Evolutionary conservation across 208 protist species (phyloP).

Genomic region (Leishmania amazonensis): DNA sequence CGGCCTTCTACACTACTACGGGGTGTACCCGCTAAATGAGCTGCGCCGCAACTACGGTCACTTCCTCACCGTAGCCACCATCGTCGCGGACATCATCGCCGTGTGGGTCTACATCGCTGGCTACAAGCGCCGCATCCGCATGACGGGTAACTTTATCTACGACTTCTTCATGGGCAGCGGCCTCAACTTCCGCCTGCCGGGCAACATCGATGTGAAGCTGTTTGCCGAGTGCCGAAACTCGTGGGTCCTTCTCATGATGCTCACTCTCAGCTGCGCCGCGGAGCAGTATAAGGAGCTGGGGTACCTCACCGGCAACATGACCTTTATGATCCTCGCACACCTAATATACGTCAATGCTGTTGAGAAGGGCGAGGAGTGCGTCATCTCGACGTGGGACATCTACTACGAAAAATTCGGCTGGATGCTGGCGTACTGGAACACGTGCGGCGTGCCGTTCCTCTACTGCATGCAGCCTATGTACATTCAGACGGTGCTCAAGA

Average conservation of each 20-base stretch:
- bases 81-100: conserved; percentile 82
- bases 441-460: conserved; percentile 94
- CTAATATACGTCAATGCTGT: conserved; percentile 94
- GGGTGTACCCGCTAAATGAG: conserved; percentile 62
- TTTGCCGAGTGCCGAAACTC: conserved; percentile 93
- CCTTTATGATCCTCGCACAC: conserved; percentile 94
- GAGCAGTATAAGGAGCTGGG: conserved; percentile 89
- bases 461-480: conserved; percentile 94
- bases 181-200: conserved; percentile 90
- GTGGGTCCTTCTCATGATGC: conserved; percentile 95
- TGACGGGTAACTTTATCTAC: conserved; percentile 92
- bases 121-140: conserved; percentile 67
- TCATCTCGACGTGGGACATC: conserved; percentile 95
- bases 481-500: conserved; percentile 82
- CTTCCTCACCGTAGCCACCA: conserved; percentile 75
- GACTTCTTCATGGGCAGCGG: conserved; percentile 96
- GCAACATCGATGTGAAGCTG: conserved; percentile 94
- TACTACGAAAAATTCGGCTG: conserved; percentile 96
- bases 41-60: conserved; percentile 77
- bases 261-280: conserved; percentile 86
- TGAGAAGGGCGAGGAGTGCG: conserved; percentile 95
- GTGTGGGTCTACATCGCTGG: conserved; percentile 74
- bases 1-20: conserved; percentile 65
- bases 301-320: conserved; percentile 85
- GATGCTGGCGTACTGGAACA: conserved; percentile 97